Evolutionary conservation across 805 yeast genomes (phyloP), one percentile per base, ranked within the genome.

Genomic region (Spathaspora arborariae): DNA sequence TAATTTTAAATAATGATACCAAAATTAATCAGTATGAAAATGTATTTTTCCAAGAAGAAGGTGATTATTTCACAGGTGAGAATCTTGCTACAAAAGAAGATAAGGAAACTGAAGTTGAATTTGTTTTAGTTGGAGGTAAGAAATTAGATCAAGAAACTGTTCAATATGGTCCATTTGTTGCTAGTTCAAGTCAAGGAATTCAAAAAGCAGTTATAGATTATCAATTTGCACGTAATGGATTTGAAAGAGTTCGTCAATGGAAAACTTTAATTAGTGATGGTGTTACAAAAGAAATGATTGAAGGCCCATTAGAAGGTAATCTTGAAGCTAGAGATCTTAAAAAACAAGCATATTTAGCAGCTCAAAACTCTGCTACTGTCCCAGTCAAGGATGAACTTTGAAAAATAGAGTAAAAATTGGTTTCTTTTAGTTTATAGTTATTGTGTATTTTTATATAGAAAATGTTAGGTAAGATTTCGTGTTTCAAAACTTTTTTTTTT

Each of bases 161-260:
- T 26, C 96, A 90, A 60, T 84, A 89, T 60, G 97, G 97, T 15
- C 97, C 97, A 11, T 91, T 90, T 60, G 97, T 90, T 16, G 92
- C 87, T 51, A 79, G 86, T 6, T 68, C 84, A 19, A 74, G 75
- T 45, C 85, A 81, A 44, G 80, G 79, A 51, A 83, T 90, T 49
- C 75, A 80, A 53, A 66, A 84, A 55, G 94, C 88, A 0, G 82
- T 87, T 56, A 56, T 68, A 63, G 90, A 86, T 60, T 91, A 85
- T 62, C 92, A 85, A 64, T 62, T 67, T 42, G 84, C 80, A 47
- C 63, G 68, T 21, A 84, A 84, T 60, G 92, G 92, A 0, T 86
- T 86, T 56, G 89, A 82, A 60, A 78, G 76, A 44, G 79, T 87
- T 36, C 74, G 64, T 42, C 74, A 77, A 11, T 85, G 91, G 90